These are phyloP conservation scores for Aurantiochytrium sp. DNA, from an alignment of 108 stramenopile species.

Conservation along the genomic window DNA sequence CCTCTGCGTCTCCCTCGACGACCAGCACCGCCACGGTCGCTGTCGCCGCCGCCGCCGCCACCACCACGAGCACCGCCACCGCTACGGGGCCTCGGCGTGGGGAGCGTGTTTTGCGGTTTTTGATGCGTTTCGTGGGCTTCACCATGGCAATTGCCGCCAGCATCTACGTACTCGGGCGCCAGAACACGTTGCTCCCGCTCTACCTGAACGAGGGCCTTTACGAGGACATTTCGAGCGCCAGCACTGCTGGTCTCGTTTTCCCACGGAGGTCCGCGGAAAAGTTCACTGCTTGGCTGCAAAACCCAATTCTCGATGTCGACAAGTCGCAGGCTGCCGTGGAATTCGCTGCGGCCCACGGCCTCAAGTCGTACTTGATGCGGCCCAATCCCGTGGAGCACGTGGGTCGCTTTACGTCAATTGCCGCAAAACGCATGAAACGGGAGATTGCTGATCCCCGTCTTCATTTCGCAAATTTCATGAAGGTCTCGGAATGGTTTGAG, in stretches of 20 bases:
- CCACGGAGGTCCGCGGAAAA: background rate
- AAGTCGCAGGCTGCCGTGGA: background rate
- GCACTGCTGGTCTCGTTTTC: background rate
- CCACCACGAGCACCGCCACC: too few relatives aligned
- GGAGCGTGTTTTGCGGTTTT: background rate
- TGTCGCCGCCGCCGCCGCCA: too few relatives aligned
- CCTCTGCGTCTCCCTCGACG: background rate
- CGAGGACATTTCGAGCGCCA: background rate
- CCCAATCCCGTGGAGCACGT: background rate
- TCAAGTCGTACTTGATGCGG: background rate
- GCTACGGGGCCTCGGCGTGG: too few relatives aligned
- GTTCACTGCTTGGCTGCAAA: background rate
- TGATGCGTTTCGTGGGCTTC: background rate
- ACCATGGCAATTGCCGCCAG: background rate
- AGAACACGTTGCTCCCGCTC: background rate
- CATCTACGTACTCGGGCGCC: background rate
- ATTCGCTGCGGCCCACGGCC: background rate
- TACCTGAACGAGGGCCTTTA: background rate
- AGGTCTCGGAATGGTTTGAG: background rate
- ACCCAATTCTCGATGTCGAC: background rate
- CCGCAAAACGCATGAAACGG: background rate
- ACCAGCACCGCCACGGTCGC: too few relatives aligned
- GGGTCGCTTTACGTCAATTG: background rate
- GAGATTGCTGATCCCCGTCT: background rate
- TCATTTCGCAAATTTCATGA: background rate